Base-by-base conservation (phyloP, 495 filamentous ascomycete genomes). In the Hypoxylon crocopeplum region DNA sequence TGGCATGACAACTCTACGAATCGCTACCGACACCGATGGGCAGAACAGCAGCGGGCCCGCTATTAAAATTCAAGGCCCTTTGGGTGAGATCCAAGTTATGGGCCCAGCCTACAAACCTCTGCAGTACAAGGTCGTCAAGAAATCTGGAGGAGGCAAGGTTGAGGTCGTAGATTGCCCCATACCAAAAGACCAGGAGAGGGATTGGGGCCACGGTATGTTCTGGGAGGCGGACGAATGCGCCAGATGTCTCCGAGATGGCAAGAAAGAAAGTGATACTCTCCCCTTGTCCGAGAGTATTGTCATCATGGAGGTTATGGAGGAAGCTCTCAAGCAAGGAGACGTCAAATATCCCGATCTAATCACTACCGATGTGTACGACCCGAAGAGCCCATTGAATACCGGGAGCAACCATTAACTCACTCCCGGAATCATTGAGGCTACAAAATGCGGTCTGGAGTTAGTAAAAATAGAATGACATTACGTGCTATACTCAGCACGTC, bases 261-360 rank as follows among this genome's bases (percentile, higher is more conserved):
- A 86, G 77, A 67, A 83, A 62, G 86, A 97, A 78, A 92, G 92
- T 72, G 84, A 87, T 50, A 76, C 72, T 7, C 69, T 94, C 76
- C 77, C 85, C 7, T 87, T 83, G 84, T 84, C 87, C 62, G 93
- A 98, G 79, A 96, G 91, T 69, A 80, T 97, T 48, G 83, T 88
- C 20, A 92, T 97, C 48, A 97, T 97, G 93, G 87, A 93, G 70
- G 84, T 87, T 10, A 96, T 97, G 93, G 93, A 98, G 79, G 84
- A 88, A 77, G 88, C 92, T 15, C 79, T 93, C 67, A 80, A 75
- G 71, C 88, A 93, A 79, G 85, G 86, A 41, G 89, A 84, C 2
- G 75, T 97, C 68, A 80, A 70, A 59, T 96, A 95, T 79, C 90
- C 92, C 21, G 86, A 89, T 51, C 77, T 83, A 64, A 95, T 97